Conservation (phyloP, 2,329 filamentous ascomycete species). For the Metarhizium guizhouense region DNA sequence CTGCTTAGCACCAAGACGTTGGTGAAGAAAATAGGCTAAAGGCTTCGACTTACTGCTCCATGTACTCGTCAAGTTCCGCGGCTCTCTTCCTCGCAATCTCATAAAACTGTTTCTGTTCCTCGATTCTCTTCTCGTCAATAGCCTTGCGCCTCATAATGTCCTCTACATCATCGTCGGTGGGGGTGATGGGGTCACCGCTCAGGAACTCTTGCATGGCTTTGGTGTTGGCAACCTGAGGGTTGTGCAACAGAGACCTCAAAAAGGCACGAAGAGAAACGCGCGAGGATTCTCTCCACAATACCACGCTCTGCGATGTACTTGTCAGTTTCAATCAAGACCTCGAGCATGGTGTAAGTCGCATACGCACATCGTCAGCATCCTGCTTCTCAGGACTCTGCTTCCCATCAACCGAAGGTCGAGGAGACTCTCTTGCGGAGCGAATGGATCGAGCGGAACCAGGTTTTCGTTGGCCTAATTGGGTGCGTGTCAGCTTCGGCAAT, state of each 20-base stretch:
- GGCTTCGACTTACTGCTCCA: conserved; percentile 64
- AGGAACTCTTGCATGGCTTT: conserved; percentile 81
- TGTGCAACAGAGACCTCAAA: conserved; percentile 75
- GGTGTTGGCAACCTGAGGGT: conserved; percentile 73
- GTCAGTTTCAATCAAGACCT: conserved; percentile 14
- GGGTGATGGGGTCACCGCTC: conserved; percentile 58
- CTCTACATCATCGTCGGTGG: conserved; percentile 72
- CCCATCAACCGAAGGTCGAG: conserved; percentile 23
- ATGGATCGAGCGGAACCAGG: conserved; percentile 21
- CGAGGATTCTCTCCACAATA: conserved; percentile 79
- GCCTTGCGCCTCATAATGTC: conserved; percentile 74
- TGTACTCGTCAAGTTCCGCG: conserved; percentile 90
- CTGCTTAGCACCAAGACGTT: conserved; percentile 11
- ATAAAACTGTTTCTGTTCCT: conserved; percentile 91
- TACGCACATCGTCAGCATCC: conserved; percentile 17
- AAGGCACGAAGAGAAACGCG: conserved; percentile 87
- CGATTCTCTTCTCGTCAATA: conserved; percentile 78
- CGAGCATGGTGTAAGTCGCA: too few relatives aligned
- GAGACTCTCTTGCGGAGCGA: conserved; percentile 18
- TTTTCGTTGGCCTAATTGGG: conserved; percentile 1
- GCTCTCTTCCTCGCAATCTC: conserved; percentile 88
- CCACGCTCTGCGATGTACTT: conserved; percentile 33
- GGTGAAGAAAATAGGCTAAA: too few relatives aligned
- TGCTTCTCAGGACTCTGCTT: conserved; percentile 17
- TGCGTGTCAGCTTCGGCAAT: background rate